These are phyloP conservation scores for Amauroascus niger DNA, from an alignment of 2,329 filamentous ascomycete genomes.

Conservation along the genomic window DNA sequence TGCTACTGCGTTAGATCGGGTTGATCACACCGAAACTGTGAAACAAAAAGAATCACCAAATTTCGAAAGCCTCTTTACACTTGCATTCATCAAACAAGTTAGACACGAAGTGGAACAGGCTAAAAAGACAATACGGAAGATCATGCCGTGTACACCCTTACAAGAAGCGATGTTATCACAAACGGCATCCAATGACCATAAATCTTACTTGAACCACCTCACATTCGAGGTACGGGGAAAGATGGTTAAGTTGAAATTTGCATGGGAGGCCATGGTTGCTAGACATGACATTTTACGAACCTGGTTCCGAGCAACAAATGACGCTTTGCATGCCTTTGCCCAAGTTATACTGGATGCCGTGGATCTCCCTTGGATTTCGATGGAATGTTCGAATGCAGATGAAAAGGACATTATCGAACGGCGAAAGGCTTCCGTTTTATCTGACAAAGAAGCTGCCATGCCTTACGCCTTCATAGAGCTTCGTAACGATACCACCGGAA, in stretches of 20 bases:
- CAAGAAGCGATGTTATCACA: conserved; percentile 79
- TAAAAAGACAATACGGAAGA: conserved; percentile 38
- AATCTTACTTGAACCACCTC: conserved; percentile 64
- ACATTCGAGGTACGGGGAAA: conserved; percentile 51
- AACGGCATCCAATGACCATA: conserved; percentile 33
- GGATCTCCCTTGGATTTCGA: conserved; percentile 35
- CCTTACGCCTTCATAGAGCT: conserved; percentile 24
- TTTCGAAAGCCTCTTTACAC: conserved; percentile 18
- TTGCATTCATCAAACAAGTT: conserved; percentile 26
- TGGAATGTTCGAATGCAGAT: conserved; percentile 35
- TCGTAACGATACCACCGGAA: conserved; percentile 11
- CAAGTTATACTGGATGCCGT: conserved; percentile 57
- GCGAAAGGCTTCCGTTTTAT: conserved; percentile 29
- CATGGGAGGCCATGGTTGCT: conserved; percentile 54
- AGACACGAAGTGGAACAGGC: conserved; percentile 26
- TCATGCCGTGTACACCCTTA: conserved; percentile 75
- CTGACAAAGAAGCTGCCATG: conserved; percentile 19
- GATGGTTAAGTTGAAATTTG: conserved; percentile 42
- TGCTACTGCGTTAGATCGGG: not conserved
- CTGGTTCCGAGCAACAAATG: conserved; percentile 58
- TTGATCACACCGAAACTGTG: not conserved
- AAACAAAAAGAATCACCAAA: not conserved
- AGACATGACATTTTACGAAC: conserved; percentile 72
- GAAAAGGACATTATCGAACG: conserved; percentile 38
- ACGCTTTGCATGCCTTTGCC: conserved; percentile 53